These are phyloP conservation scores for Rhododendron mucronatum DNA, from an alignment of 148 eudicot genomes.

Conservation along the genomic window DNA sequence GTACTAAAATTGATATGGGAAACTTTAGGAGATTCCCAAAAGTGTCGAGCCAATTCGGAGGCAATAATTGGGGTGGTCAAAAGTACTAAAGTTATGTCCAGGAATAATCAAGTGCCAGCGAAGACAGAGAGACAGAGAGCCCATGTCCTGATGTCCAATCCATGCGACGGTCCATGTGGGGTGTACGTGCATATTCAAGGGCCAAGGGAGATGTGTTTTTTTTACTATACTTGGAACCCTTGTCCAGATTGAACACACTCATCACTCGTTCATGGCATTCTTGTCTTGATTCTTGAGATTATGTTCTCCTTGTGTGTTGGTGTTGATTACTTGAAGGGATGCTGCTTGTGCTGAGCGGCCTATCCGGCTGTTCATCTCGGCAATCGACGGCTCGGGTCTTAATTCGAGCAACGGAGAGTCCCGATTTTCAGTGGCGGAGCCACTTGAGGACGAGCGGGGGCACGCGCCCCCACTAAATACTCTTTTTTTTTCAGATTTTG, in stretches of 20 bases:
- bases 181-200: not conserved
- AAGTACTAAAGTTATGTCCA: not conserved
- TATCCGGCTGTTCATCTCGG: no score
- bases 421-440: no score
- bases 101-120: not conserved
- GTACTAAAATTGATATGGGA: not conserved
- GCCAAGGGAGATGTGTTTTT: not conserved
- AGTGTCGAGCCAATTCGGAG: not conserved
- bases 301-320: not conserved
- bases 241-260: not conserved
- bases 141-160: not conserved
- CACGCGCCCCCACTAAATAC: no score
- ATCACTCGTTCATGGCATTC: not conserved
- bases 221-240: not conserved
- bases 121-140: not conserved
- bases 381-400: no score
- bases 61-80: not conserved
- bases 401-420: no score
- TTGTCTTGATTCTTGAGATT: not conserved
- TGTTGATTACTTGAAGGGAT: not conserved
- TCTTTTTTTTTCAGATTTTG: no score
- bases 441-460: no score
- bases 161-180: not conserved
- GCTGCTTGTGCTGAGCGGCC: no score
- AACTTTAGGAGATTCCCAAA: not conserved